Percentiles rank a stretch among this genome's conserved stretches.
These are phyloP conservation scores for Nemania sp. DNA, from an alignment of 2,329 filamentous ascomycete genomes.

Conservation along the genomic window DNA sequence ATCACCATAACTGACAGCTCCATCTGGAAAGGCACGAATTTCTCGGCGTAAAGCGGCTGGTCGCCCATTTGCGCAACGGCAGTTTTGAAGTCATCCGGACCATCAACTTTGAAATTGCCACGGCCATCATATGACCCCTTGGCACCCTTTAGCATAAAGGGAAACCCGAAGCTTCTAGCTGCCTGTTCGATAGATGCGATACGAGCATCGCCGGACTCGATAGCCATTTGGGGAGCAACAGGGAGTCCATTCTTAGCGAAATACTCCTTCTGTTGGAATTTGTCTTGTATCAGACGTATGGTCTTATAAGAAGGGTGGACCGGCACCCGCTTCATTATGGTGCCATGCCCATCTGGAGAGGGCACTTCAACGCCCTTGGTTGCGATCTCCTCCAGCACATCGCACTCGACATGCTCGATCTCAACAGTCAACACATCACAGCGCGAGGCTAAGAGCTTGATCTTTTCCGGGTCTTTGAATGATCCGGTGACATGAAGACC, in stretches of 20 bases:
- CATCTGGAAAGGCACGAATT: slow-evolving; percentile 85
- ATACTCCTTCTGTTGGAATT: slow-evolving; percentile 89
- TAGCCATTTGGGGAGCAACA: slow-evolving; percentile 76
- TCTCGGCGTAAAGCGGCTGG: slow-evolving; percentile 86
- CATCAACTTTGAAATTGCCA: slow-evolving; percentile 68
- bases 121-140: slow-evolving; percentile 94
- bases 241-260: slow-evolving; percentile 75
- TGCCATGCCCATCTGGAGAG: slow-evolving; percentile 54
- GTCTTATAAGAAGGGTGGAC: slow-evolving; percentile 89
- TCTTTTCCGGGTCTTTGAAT: slow-evolving; percentile 84
- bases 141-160: slow-evolving; percentile 91
- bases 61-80: slow-evolving; percentile 77
- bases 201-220: slow-evolving; percentile 68
- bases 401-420: slow-evolving; percentile 95
- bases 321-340: slow-evolving; percentile 62
- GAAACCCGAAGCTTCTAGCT: slow-evolving; percentile 76
- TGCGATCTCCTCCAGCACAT: slow-evolving; percentile 85
- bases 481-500: slow-evolving; percentile 82
- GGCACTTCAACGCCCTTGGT: slow-evolving; percentile 69
- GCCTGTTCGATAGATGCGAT: slow-evolving; percentile 72
- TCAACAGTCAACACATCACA: slow-evolving; percentile 91
- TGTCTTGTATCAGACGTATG: slow-evolving; percentile 91
- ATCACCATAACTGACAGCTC: slow-evolving; percentile 96
- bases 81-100: slow-evolving; percentile 63
- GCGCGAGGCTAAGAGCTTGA: slow-evolving; percentile 79